phyloP scores from a whole-genome alignment of 768 basidiomycete species.

The Panus rudis region DNA sequence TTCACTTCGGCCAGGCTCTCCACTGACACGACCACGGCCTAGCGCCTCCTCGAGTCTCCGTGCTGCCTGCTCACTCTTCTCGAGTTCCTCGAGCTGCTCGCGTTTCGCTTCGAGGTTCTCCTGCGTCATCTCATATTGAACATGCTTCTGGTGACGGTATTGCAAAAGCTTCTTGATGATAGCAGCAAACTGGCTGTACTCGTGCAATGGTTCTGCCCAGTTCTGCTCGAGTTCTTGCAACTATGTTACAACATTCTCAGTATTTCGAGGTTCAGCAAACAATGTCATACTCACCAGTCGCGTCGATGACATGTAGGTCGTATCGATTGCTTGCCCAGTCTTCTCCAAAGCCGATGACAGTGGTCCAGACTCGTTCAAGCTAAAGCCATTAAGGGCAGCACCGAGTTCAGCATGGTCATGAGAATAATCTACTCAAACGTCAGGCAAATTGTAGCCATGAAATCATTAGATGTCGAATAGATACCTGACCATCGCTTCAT shows the following conservation, averaged over 20 bases:
- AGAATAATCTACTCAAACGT: conserved; percentile 50
- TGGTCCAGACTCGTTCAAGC: conserved; percentile 72
- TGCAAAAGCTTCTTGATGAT: conserved; percentile 93
- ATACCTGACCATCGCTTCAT: conserved; percentile 93
- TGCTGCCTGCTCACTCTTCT: conserved; percentile 90
- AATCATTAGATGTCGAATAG: conserved; percentile 15
- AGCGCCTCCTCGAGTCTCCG: conserved; percentile 85
- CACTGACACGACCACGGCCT: conserved; percentile 16
- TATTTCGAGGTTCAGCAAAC: background rate
- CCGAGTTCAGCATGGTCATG: conserved; percentile 90
- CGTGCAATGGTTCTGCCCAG: conserved; percentile 93
- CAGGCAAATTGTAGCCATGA: background rate
- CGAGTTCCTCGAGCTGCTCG: conserved; percentile 80
- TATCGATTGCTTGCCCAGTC: conserved; percentile 93
- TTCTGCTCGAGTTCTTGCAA: conserved; percentile 90
- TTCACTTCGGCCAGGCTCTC: conserved; percentile 13
- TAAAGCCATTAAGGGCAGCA: conserved; percentile 87
- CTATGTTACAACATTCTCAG: conserved; percentile 33
- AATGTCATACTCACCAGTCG: conserved; percentile 53
- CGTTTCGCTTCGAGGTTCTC: conserved; percentile 80
- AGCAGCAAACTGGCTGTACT: conserved; percentile 88
- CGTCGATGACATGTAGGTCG: conserved; percentile 89
- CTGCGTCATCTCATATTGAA: conserved; percentile 96
- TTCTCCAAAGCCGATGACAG: conserved; percentile 88
- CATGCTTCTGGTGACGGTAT: conserved; percentile 96